Percentiles rank a stretch among this genome's conserved stretches.
Conservation (phyloP, 1,284 basidiomycete species). For the Vanrija sp. region DNA sequence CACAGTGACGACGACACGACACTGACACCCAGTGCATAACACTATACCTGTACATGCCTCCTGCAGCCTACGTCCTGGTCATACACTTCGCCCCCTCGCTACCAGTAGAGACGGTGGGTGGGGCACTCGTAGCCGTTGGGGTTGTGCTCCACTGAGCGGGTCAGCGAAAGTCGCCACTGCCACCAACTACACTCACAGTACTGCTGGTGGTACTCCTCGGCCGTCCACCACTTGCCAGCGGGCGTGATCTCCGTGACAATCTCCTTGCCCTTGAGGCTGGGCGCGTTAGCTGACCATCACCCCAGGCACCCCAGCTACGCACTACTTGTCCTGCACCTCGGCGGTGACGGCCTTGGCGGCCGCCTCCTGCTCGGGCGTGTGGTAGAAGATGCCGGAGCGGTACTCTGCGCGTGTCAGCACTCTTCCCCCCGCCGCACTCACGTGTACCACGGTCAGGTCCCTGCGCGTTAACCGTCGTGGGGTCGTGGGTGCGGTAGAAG, state of each 20-base stretch:
- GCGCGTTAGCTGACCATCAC: conserved; percentile 30
- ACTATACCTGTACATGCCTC: background rate
- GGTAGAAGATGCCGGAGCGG: conserved; percentile 85
- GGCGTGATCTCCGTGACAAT: conserved; percentile 72
- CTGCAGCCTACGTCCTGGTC: no score
- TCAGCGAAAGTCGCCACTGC: conserved; percentile 3
- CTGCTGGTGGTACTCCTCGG: conserved; percentile 78
- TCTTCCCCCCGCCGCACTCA: conserved; percentile 50
- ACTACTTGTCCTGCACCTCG: conserved; percentile 79
- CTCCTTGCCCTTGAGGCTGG: conserved; percentile 65
- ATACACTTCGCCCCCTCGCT: conserved; percentile 3
- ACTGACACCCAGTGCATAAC: background rate
- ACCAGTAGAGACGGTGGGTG: conserved; percentile 51
- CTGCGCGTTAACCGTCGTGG: conserved; percentile 75
- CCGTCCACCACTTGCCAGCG: conserved; percentile 72
- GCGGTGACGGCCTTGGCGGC: conserved; percentile 74
- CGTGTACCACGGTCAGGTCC: conserved; percentile 73
- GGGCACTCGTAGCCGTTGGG: conserved; percentile 52
- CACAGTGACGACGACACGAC: no score
- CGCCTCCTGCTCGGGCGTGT: conserved; percentile 68
- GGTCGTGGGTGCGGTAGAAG: conserved; percentile 92
- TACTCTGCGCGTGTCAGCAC: conserved; percentile 61
- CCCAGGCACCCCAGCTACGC: conserved; percentile 16
- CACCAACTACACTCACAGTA: conserved; percentile 53
- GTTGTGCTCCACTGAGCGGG: conserved; percentile 45